Conservation (phyloP, 2,329 filamentous ascomycete genomes). For the Trichoderma hamatum region DNA sequence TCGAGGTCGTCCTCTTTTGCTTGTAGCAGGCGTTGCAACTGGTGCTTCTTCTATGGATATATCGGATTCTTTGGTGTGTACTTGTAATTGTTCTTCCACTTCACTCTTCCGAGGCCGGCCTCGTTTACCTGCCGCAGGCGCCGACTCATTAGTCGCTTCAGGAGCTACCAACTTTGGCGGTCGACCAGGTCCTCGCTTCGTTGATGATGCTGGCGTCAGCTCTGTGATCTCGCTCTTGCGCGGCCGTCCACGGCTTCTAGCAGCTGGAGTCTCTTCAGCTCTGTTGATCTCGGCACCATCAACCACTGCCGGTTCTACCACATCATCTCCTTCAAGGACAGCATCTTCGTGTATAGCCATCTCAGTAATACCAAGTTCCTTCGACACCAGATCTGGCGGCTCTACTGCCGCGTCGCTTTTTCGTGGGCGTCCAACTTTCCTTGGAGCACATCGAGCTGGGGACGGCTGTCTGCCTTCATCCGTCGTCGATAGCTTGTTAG, state of each 20-base stretch:
- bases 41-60: background rate
- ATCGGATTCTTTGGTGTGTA: background rate
- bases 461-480: background rate
- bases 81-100: too few relatives aligned
- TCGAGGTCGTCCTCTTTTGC: background rate
- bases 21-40: background rate
- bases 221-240: background rate
- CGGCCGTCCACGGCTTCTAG: background rate
- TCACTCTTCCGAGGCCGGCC: background rate
- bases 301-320: background rate
- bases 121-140: background rate
- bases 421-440: background rate
- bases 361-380: background rate
- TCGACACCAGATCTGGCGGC: background rate
- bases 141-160: background rate
- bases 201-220: background rate
- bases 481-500: background rate
- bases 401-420: background rate
- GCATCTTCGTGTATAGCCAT: background rate
- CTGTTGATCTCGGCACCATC: background rate
- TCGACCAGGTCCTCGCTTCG: constrained; percentile 10
- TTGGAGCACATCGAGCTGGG: background rate
- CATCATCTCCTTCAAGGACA: background rate
- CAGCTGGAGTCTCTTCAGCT: background rate
- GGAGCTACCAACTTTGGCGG: background rate